Evolutionary conservation across 2,329 filamentous ascomycete genomes (phyloP), one percentile per base, ranked within the genome.

Genomic region (Fusarium concolor): DNA sequence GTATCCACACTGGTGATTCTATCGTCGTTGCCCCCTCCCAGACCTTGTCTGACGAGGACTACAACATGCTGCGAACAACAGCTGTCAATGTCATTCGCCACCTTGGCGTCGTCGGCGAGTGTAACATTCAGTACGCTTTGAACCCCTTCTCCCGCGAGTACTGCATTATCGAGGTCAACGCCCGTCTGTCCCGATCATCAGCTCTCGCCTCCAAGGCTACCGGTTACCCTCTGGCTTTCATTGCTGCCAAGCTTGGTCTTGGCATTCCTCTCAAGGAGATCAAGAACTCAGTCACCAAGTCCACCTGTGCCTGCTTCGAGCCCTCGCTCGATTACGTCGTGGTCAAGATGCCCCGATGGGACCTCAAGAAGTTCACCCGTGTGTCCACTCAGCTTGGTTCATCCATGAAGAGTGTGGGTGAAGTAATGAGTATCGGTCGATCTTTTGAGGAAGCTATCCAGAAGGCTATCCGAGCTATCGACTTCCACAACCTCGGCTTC

Each of bases 121-220:
- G 96, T 83, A 99, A 99, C 81, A 97, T 99, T 66, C 96, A 99
- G 79, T 99, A 98, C 76, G 96, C 96, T 6, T 84, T 99, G 54
- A 97, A 99, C 82, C 96, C 96, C 4, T 93, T 94, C 79, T 97
- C 94, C 1, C 90, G 88, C 77, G 96, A 99, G 78, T 99, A 97
- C 84, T 97, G 96, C 85, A 97, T 99, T 71, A 99, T 99, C 76
- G 96, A 99, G 80, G 96, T 99, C 83, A 99, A 99, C 76, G 96
- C 95, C 47, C 91, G 95, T 86, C 84, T 99, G 61, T 99, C 95
- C 50, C 88, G 96, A 81, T 99, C 95, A 47, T 99, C 95, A 12
- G 95, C 96, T 17, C 85, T 99, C 68, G 95, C 95, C 22, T 98
- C 96, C 22, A 99, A 99, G 84, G 95, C 95, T 10, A 99, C 95